These are phyloP conservation scores for Pleurotus salmoneostramineus DNA, from an alignment of 768 basidiomycete genomes.

Conservation along the genomic window DNA sequence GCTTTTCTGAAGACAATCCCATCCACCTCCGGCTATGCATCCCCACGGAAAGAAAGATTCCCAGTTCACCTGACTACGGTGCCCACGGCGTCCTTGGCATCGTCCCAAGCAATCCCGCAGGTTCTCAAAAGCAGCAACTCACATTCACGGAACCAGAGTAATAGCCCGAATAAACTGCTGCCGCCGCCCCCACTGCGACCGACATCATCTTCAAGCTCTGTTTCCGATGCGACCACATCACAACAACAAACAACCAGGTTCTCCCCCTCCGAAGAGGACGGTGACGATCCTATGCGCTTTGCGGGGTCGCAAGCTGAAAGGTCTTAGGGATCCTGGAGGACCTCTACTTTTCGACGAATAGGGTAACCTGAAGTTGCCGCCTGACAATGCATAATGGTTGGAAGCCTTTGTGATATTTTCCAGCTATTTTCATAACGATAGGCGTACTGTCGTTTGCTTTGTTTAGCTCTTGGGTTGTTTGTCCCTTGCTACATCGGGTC, in stretches of 20 bases:
- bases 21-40: no score
- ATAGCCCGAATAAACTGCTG: slow-evolving; percentile 21
- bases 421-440: no score
- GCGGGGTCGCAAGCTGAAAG: slow-evolving; percentile 5
- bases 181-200: neutral
- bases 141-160: slow-evolving; percentile 24
- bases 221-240: neutral
- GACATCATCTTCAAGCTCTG: slow-evolving; percentile 7
- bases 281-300: no score
- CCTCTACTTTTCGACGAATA: slow-evolving; percentile 31
- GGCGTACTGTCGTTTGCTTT: no score
- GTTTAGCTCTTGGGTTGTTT: no score
- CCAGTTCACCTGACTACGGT: slow-evolving; percentile 1
- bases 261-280: no score
- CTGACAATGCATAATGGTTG: slow-evolving; percentile 45
- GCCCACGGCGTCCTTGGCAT: slow-evolving; percentile 1
- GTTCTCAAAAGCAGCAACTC: slow-evolving; percentile 63
- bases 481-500: no score
- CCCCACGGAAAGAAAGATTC: no score
- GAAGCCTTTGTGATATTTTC: no score
- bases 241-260: no score
- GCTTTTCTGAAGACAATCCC: no score
- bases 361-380: slow-evolving; percentile 61
- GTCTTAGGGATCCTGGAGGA: slow-evolving; percentile 12
- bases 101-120: slow-evolving; percentile 53